These are phyloP conservation scores for Russula sp. DNA, from an alignment of 768 basidiomycete species.

Conservation along the genomic window DNA sequence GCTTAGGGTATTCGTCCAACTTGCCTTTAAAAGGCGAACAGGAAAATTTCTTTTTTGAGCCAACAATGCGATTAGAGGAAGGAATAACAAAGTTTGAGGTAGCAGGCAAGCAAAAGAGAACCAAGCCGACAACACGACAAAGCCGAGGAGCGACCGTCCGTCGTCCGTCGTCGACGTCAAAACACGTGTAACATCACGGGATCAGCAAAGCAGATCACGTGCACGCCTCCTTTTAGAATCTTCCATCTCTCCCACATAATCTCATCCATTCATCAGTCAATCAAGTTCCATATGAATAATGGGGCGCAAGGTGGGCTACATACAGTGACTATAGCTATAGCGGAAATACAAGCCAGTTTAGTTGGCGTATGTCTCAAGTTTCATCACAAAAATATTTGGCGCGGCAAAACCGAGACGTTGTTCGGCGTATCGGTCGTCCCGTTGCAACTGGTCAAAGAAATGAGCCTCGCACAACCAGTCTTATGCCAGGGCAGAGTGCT, in stretches of 20 bases:
- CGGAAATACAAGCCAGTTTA: neutral
- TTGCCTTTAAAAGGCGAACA: conserved; percentile 7
- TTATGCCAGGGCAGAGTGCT: conserved; percentile 25
- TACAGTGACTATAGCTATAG: neutral
- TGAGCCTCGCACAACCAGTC: conserved; percentile 73
- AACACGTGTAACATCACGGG: conserved; percentile 21
- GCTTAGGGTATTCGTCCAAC: neutral
- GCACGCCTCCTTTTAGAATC: neutral
- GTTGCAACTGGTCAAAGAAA: conserved; percentile 58
- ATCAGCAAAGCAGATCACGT: neutral
- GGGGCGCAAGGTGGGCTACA: neutral
- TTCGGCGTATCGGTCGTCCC: conserved; percentile 51
- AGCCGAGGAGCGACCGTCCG: conserved; percentile 1
- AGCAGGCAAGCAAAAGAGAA: too few species aligned
- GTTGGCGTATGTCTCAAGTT: conserved; percentile 37
- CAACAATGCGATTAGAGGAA: neutral
- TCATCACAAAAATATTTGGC: conserved; percentile 74
- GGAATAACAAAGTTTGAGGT: neutral
- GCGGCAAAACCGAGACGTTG: conserved; percentile 67
- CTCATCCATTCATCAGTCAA: neutral
- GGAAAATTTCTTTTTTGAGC: neutral
- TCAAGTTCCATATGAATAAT: neutral
- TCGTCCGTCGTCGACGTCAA: neutral
- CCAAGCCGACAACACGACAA: neutral
- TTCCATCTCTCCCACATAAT: neutral